Evolutionary conservation across 805 yeast species (phyloP).

Genomic region (Myxozyma neotropica): DNA sequence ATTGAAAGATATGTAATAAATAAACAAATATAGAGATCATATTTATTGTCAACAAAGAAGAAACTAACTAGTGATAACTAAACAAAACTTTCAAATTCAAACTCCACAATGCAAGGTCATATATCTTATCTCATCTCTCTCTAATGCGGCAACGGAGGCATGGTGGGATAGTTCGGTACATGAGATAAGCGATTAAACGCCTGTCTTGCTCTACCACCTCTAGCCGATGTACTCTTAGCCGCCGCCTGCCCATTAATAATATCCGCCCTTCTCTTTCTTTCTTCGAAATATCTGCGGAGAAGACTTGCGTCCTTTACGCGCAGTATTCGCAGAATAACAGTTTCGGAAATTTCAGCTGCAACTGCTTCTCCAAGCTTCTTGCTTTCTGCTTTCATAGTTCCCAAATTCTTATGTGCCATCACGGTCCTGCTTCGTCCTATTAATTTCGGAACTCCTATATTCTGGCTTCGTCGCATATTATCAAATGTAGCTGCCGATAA

Average conservation of each 20-base stretch:
- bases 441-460: slow-evolving; percentile 49
- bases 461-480: slow-evolving; percentile 49
- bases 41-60: neutral
- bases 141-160: slow-evolving; percentile 7
- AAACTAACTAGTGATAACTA: neutral
- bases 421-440: slow-evolving; percentile 68
- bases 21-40: slow-evolving; percentile 1
- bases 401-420: slow-evolving; percentile 68
- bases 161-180: slow-evolving; percentile 15
- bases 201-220: neutral
- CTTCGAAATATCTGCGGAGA: slow-evolving; percentile 61
- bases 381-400: slow-evolving; percentile 53
- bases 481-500: slow-evolving; percentile 56
- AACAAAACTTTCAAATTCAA: too few relatives aligned
- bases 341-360: slow-evolving; percentile 56
- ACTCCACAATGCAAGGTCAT: too few relatives aligned
- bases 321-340: slow-evolving; percentile 70
- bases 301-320: slow-evolving; percentile 65
- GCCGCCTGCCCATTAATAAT: slow-evolving; percentile 8
- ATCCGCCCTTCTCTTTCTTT: slow-evolving; percentile 61
- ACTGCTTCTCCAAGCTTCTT: slow-evolving; percentile 51
- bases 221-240: neutral
- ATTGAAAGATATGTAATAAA: neutral
- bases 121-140: too few relatives aligned
- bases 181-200: slow-evolving; percentile 17